Evolutionary conservation across 805 yeast species (phyloP), one percentile per base, ranked within the genome.

Genomic region (Candida railenensis): DNA sequence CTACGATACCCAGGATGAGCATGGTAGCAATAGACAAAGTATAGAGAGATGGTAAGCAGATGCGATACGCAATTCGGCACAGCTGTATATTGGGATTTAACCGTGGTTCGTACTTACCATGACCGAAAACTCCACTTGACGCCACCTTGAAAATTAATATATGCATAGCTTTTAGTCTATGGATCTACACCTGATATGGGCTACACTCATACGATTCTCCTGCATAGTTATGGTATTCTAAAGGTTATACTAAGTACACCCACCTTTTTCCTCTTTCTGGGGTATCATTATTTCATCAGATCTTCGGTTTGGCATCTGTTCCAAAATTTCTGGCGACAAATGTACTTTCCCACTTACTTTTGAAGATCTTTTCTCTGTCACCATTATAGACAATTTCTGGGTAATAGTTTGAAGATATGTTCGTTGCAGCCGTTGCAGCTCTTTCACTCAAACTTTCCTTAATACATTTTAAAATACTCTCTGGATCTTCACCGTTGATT

Each of bases 401-500:
- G 19, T 48, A 51, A 3, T 41, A 39, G 33, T 32, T 40, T 38
- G 50, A 43, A 4, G n/a, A 7, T 33, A 33, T 33, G 43, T 53
- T 46, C 22, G 52, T 58, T 4, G 41, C 46, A 4, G 65, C 55
- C 22, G 45, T 55, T 2, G 30, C 38, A 19, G 42, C 57, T 46
- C 66, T 52, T 45, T 47, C 51, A 14, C 32, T 48, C n/a, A 58
- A 45, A 34, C 55, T 58, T 1, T 48, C 46, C 11, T 36, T 44
- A 36, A 69, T 56, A 11, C 56, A 38, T 2, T 56, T 54, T 20
- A 63, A 51, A 14, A 57, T 55, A 16, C 45, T 72, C 44, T 77
- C 81, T 3, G 87, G 87, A 42, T 58, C 53, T 45, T 81, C 82
- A 18, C 73, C 71, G 47, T 76, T 75, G 15, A 81, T 62, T 40